Evolutionary conservation across 768 basidiomycete species (phyloP), one percentile per base, ranked within the genome.

Genomic region (Leccinum truebloodii): DNA sequence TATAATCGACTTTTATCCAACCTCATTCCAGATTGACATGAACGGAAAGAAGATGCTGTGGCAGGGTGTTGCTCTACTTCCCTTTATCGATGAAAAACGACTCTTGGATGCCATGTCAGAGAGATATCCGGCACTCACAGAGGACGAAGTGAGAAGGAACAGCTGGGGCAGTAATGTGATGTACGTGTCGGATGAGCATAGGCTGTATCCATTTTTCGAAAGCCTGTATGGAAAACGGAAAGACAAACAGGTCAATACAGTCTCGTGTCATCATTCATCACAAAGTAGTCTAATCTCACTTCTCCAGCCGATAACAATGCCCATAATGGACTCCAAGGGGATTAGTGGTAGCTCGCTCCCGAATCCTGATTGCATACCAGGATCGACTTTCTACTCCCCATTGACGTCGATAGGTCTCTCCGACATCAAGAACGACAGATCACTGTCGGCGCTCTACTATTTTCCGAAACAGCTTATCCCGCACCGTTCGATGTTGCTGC

Each of bases 41-140:
- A 99, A 99, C 70, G 97, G 97, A 60, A 98, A 98, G 79, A 92
- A 91, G 77, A 98, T 98, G 95, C 82, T 92, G 7, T 99, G 97
- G 97, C 96, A 99, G 75, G 97, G 97, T 57, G 94, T 99, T 58
- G 95, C 97, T 0, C 79, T 99, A 9, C 79, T 99, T 22, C 95
- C 97, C 0, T 99, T 98, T 79, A 98, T 99, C 63, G 92, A 98
- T 70, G 82, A 88, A 72, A 82, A 81, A 58, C 84, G 95, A 35
- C 77, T 99, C 26, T 77, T 98, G 57, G 87, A 85, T 35, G 93
- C 95, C 4, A 94, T 99, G 89, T 83, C 80, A 8, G 72, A 79
- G 13, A 81, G 78, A 63, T 89, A 89, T 71, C 76, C 80, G 54
- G 65, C 84, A 52, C 80, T 99, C 50, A 84, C 83, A 0, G 89